Conservation (phyloP, 345 rosid genomes). For the Trapa incisa region DNA sequence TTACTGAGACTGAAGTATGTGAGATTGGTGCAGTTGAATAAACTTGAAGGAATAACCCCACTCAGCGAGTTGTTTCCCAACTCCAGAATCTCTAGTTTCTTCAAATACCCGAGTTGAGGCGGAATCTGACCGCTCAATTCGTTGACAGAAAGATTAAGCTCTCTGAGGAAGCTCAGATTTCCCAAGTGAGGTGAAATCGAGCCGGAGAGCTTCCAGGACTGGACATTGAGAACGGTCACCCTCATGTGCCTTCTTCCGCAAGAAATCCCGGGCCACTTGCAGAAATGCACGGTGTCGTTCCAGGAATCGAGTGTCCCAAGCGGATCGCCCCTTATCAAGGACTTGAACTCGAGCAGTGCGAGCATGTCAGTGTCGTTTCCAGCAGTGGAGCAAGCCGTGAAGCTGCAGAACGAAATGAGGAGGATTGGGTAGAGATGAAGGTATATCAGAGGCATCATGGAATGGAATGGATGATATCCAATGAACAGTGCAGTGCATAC, state of each 20-base stretch:
- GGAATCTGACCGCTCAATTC: slow-evolving; percentile 5
- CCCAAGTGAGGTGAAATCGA: slow-evolving; percentile 4
- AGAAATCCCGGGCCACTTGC: slow-evolving; percentile 3
- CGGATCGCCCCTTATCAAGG: not conserved
- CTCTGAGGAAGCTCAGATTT: slow-evolving; percentile 9
- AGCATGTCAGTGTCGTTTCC: slow-evolving; percentile 2
- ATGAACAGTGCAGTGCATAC: no score
- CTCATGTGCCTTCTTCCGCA: not conserved
- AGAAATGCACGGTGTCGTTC: not conserved
- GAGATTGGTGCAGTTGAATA: slow-evolving; percentile 13
- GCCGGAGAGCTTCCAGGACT: not conserved
- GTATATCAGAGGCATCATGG: not conserved
- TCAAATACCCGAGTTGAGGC: slow-evolving; percentile 7
- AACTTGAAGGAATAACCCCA: slow-evolving; percentile 11
- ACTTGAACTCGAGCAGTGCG: slow-evolving; percentile 1
- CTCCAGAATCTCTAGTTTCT: not conserved
- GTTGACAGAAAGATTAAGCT: not conserved
- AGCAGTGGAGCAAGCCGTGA: not conserved
- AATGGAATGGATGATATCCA: not conserved
- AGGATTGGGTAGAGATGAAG: not conserved
- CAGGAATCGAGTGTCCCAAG: not conserved
- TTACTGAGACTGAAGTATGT: rapidly evolving
- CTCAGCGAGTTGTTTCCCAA: slow-evolving; percentile 5
- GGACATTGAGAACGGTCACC: not conserved
- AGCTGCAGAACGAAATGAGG: not conserved